These are phyloP conservation scores for Fonsecaea erecta DNA, from an alignment of 2,329 filamentous ascomycete genomes.

Conservation along the genomic window DNA sequence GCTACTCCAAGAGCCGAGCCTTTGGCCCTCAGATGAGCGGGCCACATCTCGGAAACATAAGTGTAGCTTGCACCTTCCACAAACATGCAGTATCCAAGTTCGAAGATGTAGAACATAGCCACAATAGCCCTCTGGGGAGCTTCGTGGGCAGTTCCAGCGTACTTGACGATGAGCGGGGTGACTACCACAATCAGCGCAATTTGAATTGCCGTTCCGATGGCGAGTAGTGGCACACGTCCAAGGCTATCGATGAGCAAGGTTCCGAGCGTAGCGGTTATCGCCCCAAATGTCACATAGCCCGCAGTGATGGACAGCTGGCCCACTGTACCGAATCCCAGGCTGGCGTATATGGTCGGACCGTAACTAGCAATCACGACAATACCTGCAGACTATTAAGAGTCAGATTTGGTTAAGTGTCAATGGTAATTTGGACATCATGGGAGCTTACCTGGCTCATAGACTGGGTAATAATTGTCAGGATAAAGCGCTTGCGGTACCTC, in stretches of 20 bases:
- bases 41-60: slow-evolving; percentile 16
- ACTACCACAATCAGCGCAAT: background rate
- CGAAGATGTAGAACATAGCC: slow-evolving; percentile 41
- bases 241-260: slow-evolving; percentile 18
- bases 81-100: slow-evolving; percentile 1
- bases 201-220: background rate
- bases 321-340: slow-evolving; percentile 49
- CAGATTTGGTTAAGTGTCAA: background rate
- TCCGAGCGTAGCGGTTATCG: background rate
- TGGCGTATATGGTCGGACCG: slow-evolving; percentile 50
- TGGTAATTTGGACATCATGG: background rate
- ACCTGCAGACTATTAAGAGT: slow-evolving; percentile 42
- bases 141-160: background rate
- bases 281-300: slow-evolving; percentile 14
- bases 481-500: background rate
- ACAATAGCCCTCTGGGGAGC: slow-evolving; percentile 39
- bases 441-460: slow-evolving; percentile 2
- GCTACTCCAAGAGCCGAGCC: background rate
- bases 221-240: slow-evolving; percentile 10
- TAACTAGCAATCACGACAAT: slow-evolving; percentile 54
- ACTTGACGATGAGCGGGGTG: slow-evolving; percentile 3
- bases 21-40: slow-evolving; percentile 2
- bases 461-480: background rate
- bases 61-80: slow-evolving; percentile 20
- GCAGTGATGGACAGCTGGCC: slow-evolving; percentile 12